phyloP scores from a whole-genome alignment of 768 basidiomycete genomes.

The Trametes coccinea region DNA sequence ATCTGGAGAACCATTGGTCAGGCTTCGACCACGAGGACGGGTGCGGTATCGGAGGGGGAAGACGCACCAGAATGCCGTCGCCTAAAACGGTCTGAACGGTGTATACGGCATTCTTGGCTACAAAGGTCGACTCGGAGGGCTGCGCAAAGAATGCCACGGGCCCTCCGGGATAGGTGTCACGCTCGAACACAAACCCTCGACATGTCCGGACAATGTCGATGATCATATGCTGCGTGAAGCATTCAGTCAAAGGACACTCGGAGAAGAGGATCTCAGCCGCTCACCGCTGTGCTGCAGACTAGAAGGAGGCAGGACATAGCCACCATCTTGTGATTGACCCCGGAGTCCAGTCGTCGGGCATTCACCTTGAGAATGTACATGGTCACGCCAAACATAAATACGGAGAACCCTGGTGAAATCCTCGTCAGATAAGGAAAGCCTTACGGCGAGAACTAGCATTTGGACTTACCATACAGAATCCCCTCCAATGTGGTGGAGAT shows the following conservation, averaged over 20 bases:
- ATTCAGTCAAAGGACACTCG: too few relatives aligned
- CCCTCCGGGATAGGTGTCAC: conserved; percentile 21
- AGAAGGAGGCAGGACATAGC: conserved; percentile 30
- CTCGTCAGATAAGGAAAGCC: too few relatives aligned
- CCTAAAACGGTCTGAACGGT: conserved; percentile 31
- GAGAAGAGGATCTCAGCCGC: not conserved
- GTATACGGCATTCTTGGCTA: conserved; percentile 30
- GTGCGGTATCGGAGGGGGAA: not conserved
- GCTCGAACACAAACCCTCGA: conserved; percentile 29
- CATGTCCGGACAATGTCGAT: not conserved
- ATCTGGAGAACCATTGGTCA: conserved; percentile 16
- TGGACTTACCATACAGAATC: conserved; percentile 28
- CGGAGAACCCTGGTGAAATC: conserved; percentile 34
- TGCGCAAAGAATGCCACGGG: conserved; percentile 31
- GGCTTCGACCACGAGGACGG: not conserved
- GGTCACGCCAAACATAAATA: conserved; percentile 37
- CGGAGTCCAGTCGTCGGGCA: not conserved
- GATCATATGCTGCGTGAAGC: not conserved
- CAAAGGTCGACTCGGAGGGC: conserved; percentile 31
- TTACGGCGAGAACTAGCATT: too few relatives aligned
- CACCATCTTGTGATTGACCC: conserved; percentile 12
- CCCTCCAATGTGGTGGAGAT: conserved; percentile 31
- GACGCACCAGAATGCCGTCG: conserved; percentile 31
- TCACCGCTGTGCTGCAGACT: conserved; percentile 33
- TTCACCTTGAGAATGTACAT: conserved; percentile 27